A percentile compares a stretch with the other conserved stretches of the same genome.
phyloP scores from a whole-genome alignment of 2,329 filamentous ascomycete genomes.

The Chaetothyriales sp. region DNA sequence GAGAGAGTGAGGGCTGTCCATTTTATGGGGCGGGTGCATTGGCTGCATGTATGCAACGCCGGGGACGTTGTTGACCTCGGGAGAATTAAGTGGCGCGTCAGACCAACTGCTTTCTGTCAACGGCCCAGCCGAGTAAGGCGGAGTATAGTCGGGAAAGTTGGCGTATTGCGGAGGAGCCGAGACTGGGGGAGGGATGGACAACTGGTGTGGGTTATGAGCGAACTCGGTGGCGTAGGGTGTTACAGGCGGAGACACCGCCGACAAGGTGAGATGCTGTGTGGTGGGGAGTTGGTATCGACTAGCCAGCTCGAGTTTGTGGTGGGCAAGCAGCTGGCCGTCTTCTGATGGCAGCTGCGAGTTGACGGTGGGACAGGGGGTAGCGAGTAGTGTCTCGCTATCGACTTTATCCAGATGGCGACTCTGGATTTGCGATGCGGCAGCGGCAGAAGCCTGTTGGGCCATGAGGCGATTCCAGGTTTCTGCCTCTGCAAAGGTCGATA shows the following conservation, averaged over 20 bases:
- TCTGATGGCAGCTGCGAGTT: neutral
- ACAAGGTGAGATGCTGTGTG: constrained; percentile 6
- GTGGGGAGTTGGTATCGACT: constrained; percentile 6
- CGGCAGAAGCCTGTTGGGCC: constrained; percentile 17
- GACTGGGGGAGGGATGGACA: constrained; percentile 27
- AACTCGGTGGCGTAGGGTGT: constrained; percentile 29
- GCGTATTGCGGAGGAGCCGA: constrained; percentile 32
- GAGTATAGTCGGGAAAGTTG: constrained; percentile 29
- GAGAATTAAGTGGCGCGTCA: constrained; percentile 29
- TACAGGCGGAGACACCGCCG: constrained; percentile 30
- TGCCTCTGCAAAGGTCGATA: constrained; percentile 32
- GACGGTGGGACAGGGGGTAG: neutral
- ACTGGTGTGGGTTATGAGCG: constrained; percentile 16
- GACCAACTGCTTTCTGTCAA: constrained; percentile 31
- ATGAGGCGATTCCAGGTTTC: constrained; percentile 23
- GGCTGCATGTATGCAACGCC: constrained; percentile 11
- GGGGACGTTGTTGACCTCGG: constrained; percentile 24
- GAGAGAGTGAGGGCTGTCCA: constrained; percentile 19
- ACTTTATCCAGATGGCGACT: neutral
- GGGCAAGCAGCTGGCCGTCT: constrained; percentile 4
- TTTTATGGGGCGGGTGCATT: constrained; percentile 24
- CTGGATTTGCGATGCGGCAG: constrained; percentile 28
- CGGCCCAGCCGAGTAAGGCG: constrained; percentile 24
- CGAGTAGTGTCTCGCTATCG: neutral
- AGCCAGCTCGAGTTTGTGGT: constrained; percentile 6